Evolutionary conservation across 1,284 basidiomycete species (phyloP), one percentile per base, ranked within the genome.

Genomic region (Volvariella surrecta): DNA sequence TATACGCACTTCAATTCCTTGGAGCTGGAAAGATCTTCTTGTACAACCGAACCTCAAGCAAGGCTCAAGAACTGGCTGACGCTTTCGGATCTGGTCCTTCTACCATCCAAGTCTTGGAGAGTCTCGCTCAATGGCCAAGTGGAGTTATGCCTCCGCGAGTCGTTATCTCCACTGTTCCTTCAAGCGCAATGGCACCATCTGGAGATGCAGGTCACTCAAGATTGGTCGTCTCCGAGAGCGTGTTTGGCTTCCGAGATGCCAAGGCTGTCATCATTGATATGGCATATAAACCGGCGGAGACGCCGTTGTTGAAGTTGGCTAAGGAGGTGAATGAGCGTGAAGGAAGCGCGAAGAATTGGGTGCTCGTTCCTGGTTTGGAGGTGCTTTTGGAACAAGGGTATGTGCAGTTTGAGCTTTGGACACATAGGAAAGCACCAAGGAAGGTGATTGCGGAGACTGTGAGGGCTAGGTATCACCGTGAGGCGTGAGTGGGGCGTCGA

Each of bases 331-430:
- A 19, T n/a, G n/a, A 35, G 34, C 6, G 24, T 28, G 24, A 28
- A 28, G 24, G 24, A 11, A 55, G 54, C 16, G 62, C 61, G 22
- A 60, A 57, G 2, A 64, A 74, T n/a, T 96, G 93, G 92, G 70
- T 64, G 17, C 63, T 68, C 1, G 83, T 93, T 8, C 73, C 73
- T 35, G 92, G 93, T 0, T 68, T 95, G 4, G 87, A 93, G 57
- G 83, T 93, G 37, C 64, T 95, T 39, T 68, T 92, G 38, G 83
- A 91, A 65, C 91, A 95, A 58, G 92, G 87, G 1, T 92, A 82
- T 60, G 74, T 73, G 45, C 91, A 94, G 63, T 92, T 90, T 59
- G 74, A 79, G 61, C 57, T 78, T 42, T 96, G 89, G 92, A 95
- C 87, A 48, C 76, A 74, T 9, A 65, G 79, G 37, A 57, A 53